Percentiles rank a stretch among this genome's conserved stretches.
These are phyloP conservation scores for Tolypocladium endophyticum DNA, from an alignment of 2,329 filamentous ascomycete species.

Conservation along the genomic window DNA sequence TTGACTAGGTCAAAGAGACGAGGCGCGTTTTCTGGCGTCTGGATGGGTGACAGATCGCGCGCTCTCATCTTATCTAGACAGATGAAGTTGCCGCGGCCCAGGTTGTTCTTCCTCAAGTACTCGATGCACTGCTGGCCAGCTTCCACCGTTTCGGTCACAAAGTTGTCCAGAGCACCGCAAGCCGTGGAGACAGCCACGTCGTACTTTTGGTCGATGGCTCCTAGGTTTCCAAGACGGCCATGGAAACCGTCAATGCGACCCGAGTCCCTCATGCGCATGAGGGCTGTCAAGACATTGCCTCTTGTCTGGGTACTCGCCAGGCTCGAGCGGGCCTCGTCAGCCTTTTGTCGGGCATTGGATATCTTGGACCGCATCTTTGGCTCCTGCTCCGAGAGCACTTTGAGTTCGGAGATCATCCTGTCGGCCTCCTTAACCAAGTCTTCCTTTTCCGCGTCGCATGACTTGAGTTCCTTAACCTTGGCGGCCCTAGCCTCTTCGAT, in stretches of 20 bases:
- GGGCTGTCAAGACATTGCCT: constrained; percentile 78
- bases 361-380: constrained; percentile 74
- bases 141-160: constrained; percentile 93
- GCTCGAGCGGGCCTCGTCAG: constrained; percentile 87
- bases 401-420: constrained; percentile 61
- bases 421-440: constrained; percentile 64
- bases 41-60: constrained; percentile 67
- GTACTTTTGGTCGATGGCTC: constrained; percentile 86
- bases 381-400: constrained; percentile 64
- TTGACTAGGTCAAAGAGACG: constrained; percentile 88
- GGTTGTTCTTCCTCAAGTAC: constrained; percentile 92
- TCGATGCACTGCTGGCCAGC: constrained; percentile 97
- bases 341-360: constrained; percentile 84
- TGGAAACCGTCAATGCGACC: constrained; percentile 97
- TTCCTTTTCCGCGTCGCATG: constrained; percentile 62
- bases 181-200: constrained; percentile 98
- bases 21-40: constrained; percentile 86
- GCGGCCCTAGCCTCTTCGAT: constrained; percentile 61
- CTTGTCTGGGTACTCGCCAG: constrained; percentile 85
- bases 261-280: constrained; percentile 93
- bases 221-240: constrained; percentile 85
- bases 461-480: constrained; percentile 66
- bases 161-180: constrained; percentile 83
- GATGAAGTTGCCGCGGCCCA: constrained; percentile 95
- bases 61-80: constrained; percentile 78